These are phyloP conservation scores for Ballota nigra DNA, from an alignment of 257 asterid genomes.

Conservation along the genomic window DNA sequence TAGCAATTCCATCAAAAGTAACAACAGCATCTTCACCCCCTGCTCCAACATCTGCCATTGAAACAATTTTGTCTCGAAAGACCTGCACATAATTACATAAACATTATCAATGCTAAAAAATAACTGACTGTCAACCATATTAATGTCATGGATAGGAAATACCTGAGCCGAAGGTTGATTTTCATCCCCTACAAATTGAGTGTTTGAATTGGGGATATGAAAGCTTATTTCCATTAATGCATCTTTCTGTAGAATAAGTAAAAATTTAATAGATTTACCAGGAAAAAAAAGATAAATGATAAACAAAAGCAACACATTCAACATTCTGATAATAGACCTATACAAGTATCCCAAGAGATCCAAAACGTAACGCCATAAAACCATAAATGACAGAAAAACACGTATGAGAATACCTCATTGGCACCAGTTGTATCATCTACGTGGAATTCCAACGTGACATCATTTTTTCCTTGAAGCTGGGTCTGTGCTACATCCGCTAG, in stretches of 20 bases:
- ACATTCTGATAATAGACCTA: neutral
- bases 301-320: neutral
- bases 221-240: conserved; percentile 96
- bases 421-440: conserved; percentile 98
- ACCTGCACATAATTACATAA: conserved; percentile 55
- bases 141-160: conserved; percentile 12
- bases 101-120: conserved; percentile 4
- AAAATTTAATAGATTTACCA: neutral
- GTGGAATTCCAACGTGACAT: conserved; percentile 90
- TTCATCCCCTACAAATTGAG: conserved; percentile 94
- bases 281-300: neutral
- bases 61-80: conserved; percentile 77
- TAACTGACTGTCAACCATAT: neutral
- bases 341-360: neutral
- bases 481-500: conserved; percentile 96
- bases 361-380: conserved; percentile 2
- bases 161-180: conserved; percentile 88
- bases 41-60: conserved; percentile 92
- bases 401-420: conserved; percentile 56
- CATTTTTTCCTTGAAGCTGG: conserved; percentile 96
- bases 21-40: conserved; percentile 98
- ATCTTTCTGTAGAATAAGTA: conserved; percentile 71
- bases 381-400: neutral
- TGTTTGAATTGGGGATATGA: conserved; percentile 87
- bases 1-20: conserved; percentile 84